Conservation (phyloP, 2,329 filamentous ascomycete genomes). For the Alternaria tenuissima region DNA sequence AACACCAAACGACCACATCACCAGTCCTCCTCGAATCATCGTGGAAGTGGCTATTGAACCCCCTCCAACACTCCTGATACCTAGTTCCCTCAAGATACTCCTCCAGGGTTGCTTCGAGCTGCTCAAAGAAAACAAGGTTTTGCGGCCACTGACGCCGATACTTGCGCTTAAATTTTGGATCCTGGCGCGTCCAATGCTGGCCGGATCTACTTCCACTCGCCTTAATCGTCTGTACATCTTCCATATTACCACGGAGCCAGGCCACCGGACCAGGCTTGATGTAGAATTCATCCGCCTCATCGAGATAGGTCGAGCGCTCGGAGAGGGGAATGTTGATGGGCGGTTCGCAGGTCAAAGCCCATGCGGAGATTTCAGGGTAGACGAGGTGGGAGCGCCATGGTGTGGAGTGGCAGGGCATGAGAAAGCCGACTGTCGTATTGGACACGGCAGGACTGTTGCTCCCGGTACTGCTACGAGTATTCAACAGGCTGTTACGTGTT, state of each 20-base stretch:
- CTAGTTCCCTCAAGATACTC: constrained; percentile 53
- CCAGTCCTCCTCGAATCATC: constrained; percentile 68
- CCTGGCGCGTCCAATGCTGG: constrained; percentile 34
- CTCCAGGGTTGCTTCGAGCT: constrained; percentile 61
- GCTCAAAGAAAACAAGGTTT: constrained; percentile 64
- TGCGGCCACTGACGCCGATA: constrained; percentile 53
- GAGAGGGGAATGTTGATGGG: constrained; percentile 72
- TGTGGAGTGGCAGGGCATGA: constrained; percentile 96
- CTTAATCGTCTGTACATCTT: constrained; percentile 34
- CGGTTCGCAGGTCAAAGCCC: constrained; percentile 90
- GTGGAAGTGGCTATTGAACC: constrained; percentile 69
- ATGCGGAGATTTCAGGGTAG: constrained; percentile 76
- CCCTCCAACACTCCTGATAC: constrained; percentile 67
- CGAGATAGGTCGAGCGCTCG: constrained; percentile 74
- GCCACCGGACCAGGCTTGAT: constrained; percentile 59
- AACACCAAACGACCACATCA: constrained; percentile 70
- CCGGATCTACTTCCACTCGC: constrained; percentile 27
- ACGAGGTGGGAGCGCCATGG: constrained; percentile 92
- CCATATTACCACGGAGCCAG: constrained; percentile 57
- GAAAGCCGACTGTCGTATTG: constrained; percentile 71
- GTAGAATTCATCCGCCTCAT: constrained; percentile 94
- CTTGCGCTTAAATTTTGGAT: constrained; percentile 30
- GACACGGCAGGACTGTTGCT: constrained; percentile 3
- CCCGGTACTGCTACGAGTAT: constrained; percentile 53
- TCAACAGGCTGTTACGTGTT: constrained; percentile 35